Base-by-base conservation (phyloP, 352 stramenopile species). In the Sclerospora graminicola region DNA sequence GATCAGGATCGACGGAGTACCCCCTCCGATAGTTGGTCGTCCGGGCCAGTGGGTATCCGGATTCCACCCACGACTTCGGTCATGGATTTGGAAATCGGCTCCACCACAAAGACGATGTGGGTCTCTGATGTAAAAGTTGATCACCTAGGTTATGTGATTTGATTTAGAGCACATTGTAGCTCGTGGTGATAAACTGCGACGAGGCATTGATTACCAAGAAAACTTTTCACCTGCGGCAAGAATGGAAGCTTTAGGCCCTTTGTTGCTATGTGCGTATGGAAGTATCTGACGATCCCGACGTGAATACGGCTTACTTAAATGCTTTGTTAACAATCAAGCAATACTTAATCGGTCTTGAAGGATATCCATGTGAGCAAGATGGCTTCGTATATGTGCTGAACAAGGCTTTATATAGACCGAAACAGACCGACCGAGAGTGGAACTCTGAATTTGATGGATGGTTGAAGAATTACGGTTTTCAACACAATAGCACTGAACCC, bases 321-420 rank as follows among this genome's bases (percentile, higher is more conserved):
- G 48, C 41, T 23, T 14, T 26, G 15, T 14, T 48, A 1, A 21
- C 4, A 1, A 57, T 57, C 8, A 47, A 44, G 9, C 38, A 57
- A 15, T 52, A 57, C 21, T 41, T 52, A 1, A 19, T 45, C 1
- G 15, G 14, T 2, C 21, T 57, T 1, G 40, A 60, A 0, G 39
- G 40, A 2, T 57, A 53, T 28, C 48, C 47, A 14, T 54, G 36
- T 11, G 42, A 62, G 0, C 38, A 23, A 11, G 37, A 62, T 0
- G 21, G 38, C 4, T 18, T 41, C 4, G 35, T 50, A 4, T 63
- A 58, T 26, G 29, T 47, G 10, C 19, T 53, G 2, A 33, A 50
- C 5, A 57, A 63, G 13, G 54, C 46, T 2, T 23, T 58, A 13
- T 63, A 57, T 31, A 42, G 48, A 5, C 24, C 58, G n/a, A n/a